Percentiles rank a stretch among this genome's conserved stretches.
These are phyloP conservation scores for Sungouiella blattae DNA, from an alignment of 805 yeast species.

Conservation along the genomic window DNA sequence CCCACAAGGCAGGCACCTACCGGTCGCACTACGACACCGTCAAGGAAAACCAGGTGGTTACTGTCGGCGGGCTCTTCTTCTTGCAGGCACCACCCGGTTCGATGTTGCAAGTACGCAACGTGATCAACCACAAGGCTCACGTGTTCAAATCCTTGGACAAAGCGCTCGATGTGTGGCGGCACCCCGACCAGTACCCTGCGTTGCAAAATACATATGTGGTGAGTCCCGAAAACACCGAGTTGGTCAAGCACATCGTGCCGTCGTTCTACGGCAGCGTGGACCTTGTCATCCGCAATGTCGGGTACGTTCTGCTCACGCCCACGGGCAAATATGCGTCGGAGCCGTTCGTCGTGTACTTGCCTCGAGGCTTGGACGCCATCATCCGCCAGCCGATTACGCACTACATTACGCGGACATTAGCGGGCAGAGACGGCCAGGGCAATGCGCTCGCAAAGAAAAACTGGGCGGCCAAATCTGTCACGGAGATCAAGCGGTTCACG, in stretches of 20 bases:
- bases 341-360: constrained; percentile 43
- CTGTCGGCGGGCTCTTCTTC: constrained; percentile 62
- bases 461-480: constrained; percentile 15
- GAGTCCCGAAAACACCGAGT: constrained; percentile 4
- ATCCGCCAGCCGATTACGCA: constrained; percentile 51
- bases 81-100: constrained; percentile 51
- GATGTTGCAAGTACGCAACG: constrained; percentile 46
- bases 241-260: constrained; percentile 49
- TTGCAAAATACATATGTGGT: constrained; percentile 18
- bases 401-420: constrained; percentile 35
- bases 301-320: constrained; percentile 57
- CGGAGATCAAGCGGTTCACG: constrained; percentile 18
- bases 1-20: constrained; percentile 28
- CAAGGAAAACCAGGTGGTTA: constrained; percentile 43
- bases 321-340: constrained; percentile 40
- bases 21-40: constrained; percentile 33
- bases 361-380: constrained; percentile 50
- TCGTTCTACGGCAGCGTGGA: constrained; percentile 71
- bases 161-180: constrained; percentile 20
- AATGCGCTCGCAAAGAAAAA: constrained; percentile 21
- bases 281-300: constrained; percentile 61
- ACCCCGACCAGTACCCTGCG: constrained; percentile 24
- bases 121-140: constrained; percentile 39
- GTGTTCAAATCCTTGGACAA: constrained; percentile 29
- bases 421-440: constrained; percentile 24